Base-by-base conservation (phyloP, 2,329 filamentous ascomycete genomes). In the Aspergillus latus region DNA sequence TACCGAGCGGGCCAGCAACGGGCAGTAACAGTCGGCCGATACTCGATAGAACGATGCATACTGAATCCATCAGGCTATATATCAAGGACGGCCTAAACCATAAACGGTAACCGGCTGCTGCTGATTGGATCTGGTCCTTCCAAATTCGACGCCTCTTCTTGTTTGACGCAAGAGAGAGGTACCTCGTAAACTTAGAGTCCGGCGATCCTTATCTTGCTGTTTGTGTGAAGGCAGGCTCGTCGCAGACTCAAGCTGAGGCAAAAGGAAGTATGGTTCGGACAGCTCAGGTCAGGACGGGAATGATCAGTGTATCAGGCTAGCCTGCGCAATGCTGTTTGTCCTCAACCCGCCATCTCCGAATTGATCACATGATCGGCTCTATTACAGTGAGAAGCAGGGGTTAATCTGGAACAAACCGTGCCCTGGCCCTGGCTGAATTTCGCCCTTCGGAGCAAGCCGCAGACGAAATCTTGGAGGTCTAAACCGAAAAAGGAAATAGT, bases 401-500 rank as follows among this genome's bases (percentile, higher is more conserved):
- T 47, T 15, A 36, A 36, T 49, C 44, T 46, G 44, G 44, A 34
- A 46, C 44, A 34, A 30, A 16, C 29, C 42, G 9, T 10, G 26
- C 21, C 42, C 42, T 28, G 26, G 26, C 21, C 26, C 43, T 30
- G 43, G 43, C 26, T 28, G 26, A 45, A 6, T 45, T 45, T 45
- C 10, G 3, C 36, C 9, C 36, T 39, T n/a, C 36, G 13, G 39
- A 16, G 39, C 8, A 42, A 42, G 39, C 39, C 36, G 36, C 36
- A 39, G 13, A 21, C 44, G n/a, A 49, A 6, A 43, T 43, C 48
- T 32, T 42, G 21, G 39, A 13, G 36, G 21, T 37, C 36, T 43
- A 34, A 29, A 15, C 28, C 7, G 44, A n/a, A 44, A 52, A 36
- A 43, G 34, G 37, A 30, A 52, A 52, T 15, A n/a, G 50, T 40